Percentiles rank a stretch among this genome's conserved stretches.
These are phyloP conservation scores for Solanum aculeatissimum DNA, from an alignment of 305 asterid genomes.

Conservation along the genomic window DNA sequence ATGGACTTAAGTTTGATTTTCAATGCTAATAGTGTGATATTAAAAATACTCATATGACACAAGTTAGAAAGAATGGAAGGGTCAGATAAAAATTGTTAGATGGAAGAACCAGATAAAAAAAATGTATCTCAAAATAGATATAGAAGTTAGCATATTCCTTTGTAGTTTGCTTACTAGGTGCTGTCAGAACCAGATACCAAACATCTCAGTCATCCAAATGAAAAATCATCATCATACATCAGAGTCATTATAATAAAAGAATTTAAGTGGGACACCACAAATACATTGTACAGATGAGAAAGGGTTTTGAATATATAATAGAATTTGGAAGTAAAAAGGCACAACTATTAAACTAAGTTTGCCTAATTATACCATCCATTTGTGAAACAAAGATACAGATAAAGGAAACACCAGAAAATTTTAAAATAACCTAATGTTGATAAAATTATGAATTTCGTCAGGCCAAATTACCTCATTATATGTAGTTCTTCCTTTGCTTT, in stretches of 20 bases:
- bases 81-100: not conserved
- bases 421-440: not conserved
- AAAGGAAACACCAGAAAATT: not conserved
- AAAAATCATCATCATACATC: not conserved
- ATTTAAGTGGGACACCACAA: not conserved
- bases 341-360: not conserved
- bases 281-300: not conserved
- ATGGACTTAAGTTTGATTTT: not conserved
- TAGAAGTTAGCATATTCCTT: not conserved
- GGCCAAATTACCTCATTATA: slow-evolving; percentile 74
- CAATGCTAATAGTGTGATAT: not conserved
- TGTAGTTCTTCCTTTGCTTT: slow-evolving; percentile 97
- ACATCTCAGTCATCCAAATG: not conserved
- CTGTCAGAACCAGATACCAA: not conserved
- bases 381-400: not conserved
- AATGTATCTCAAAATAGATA: not conserved
- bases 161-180: not conserved
- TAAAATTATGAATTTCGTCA: not conserved
- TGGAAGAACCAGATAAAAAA: not conserved
- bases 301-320: not conserved
- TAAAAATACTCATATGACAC: not conserved
- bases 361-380: not conserved
- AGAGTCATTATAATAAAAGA: not conserved
- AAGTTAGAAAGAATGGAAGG: not conserved
- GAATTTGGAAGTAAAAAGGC: not conserved